Base-by-base conservation (phyloP, 306 rosid species). In the Ormosia semicastrata region DNA sequence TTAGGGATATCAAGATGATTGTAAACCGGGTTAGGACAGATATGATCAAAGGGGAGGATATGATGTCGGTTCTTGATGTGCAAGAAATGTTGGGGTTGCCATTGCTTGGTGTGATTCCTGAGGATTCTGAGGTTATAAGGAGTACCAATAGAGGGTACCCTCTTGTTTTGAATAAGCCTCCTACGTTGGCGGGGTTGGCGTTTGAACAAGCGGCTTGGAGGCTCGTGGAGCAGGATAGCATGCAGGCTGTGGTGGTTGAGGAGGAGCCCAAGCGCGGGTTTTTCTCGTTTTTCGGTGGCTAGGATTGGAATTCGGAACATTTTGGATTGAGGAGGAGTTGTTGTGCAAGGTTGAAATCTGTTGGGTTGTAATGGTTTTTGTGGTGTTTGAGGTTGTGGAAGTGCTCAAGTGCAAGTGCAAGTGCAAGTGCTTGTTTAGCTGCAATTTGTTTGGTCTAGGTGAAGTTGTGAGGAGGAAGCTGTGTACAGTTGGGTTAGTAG, bases 181-280 rank as follows among this genome's bases (percentile, higher is more conserved):
- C 99, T 0, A 92, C 99, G 4, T 84, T 96, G 90, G 99, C 99
- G 0, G 99, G 98, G 0, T 78, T 96, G 87, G 97, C 99, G 9
- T 96, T 96, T 67, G 98, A 96, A 86, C 99, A 93, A 81, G 99
- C 99, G 0, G 99, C 99, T 0, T 96, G 99, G 99, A 89, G 99
- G 81, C 98, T 96, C 60, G 98, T 96, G 13, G 98, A 96, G 86
- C 99, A 93, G 84, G 99, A 96, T 81, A 93, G 85, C 29, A 96
- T 96, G 99, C 85, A 91, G 81, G 99, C 99, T 34, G 98, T 93
- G 15, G 81, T 92, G 89, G 87, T 92, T 2, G 99, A 96, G 83
- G 99, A 93, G 67, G 98, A 93, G 78, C 98, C 99, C 0, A 95
- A 93, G 79, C 89, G 94, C 5, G 94, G 99, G 0, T 95, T 95